These are phyloP conservation scores for Nicotiana paniculata DNA, from an alignment of 257 asterid genomes.

Conservation along the genomic window DNA sequence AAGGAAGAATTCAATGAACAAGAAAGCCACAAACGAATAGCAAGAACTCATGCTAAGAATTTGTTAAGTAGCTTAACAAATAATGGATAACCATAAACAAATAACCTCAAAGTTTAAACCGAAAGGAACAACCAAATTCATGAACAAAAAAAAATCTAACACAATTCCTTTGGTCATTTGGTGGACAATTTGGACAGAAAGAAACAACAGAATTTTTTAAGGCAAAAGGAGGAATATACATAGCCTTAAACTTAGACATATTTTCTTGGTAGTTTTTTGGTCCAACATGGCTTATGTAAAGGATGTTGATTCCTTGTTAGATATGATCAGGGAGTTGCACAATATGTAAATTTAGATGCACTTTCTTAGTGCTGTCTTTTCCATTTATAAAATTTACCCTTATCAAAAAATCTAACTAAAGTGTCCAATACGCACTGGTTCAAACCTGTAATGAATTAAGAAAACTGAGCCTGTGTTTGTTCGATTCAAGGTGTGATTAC, in stretches of 20 bases:
- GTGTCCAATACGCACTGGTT: background rate
- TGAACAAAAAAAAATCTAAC: background rate
- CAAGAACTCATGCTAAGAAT: background rate
- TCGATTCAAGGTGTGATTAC: background rate
- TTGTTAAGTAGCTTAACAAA: background rate
- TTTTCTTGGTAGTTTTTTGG: too few relatives aligned
- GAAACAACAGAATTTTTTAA: too few relatives aligned
- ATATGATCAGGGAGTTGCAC: too few relatives aligned
- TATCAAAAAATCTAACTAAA: background rate
- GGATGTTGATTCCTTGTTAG: too few relatives aligned
- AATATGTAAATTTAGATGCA: too few relatives aligned
- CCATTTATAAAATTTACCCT: too few relatives aligned
- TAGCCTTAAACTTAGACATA: too few relatives aligned
- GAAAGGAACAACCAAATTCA: background rate
- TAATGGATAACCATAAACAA: background rate
- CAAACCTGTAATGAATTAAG: background rate
- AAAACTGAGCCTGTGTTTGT: background rate
- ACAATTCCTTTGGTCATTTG: too few relatives aligned
- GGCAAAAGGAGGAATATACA: too few relatives aligned
- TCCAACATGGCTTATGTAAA: too few relatives aligned
- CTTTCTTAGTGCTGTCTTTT: too few relatives aligned
- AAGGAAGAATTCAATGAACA: background rate
- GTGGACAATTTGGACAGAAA: too few relatives aligned
- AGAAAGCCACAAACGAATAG: background rate
- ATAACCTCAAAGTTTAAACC: background rate